A percentile compares a stretch with the other conserved stretches of the same genome.
phyloP scores from a whole-genome alignment of 306 rosid genomes.

The Gillenia trifoliata region DNA sequence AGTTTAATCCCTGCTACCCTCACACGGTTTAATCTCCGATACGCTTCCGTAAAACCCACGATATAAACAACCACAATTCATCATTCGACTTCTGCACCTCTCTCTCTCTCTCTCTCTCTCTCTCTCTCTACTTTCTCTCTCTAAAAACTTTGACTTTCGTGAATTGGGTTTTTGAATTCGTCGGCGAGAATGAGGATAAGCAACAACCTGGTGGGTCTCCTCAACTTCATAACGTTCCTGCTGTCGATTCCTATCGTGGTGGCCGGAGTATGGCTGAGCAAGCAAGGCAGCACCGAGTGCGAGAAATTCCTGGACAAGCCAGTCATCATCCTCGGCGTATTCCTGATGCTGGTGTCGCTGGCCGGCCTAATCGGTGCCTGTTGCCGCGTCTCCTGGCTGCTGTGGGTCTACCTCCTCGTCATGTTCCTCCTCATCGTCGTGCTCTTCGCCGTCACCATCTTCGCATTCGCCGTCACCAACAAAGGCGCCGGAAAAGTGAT shows the following conservation, averaged over 20 bases:
- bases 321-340: constrained; percentile 52
- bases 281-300: constrained; percentile 53
- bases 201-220: constrained; percentile 59
- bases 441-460: constrained; percentile 55
- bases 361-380: constrained; percentile 79
- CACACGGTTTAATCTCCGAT: not conserved
- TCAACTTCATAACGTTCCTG: constrained; percentile 55
- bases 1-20: not conserved
- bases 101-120: not conserved
- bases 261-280: constrained; percentile 60
- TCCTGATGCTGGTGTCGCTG: constrained; percentile 56
- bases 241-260: constrained; percentile 63
- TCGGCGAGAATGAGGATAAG: constrained; percentile 24
- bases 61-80: not conserved
- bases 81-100: not conserved
- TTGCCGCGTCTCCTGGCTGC: constrained; percentile 57
- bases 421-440: constrained; percentile 76
- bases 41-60: not conserved
- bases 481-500: constrained; percentile 52
- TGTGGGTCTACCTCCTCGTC: constrained; percentile 67
- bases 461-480: constrained; percentile 64
- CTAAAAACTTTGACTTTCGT: not conserved
- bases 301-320: constrained; percentile 63
- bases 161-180: not conserved
- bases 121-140: not conserved